These are phyloP conservation scores for Ophiostoma perfectum DNA, from an alignment of 2,329 filamentous ascomycete genomes.

Conservation along the genomic window DNA sequence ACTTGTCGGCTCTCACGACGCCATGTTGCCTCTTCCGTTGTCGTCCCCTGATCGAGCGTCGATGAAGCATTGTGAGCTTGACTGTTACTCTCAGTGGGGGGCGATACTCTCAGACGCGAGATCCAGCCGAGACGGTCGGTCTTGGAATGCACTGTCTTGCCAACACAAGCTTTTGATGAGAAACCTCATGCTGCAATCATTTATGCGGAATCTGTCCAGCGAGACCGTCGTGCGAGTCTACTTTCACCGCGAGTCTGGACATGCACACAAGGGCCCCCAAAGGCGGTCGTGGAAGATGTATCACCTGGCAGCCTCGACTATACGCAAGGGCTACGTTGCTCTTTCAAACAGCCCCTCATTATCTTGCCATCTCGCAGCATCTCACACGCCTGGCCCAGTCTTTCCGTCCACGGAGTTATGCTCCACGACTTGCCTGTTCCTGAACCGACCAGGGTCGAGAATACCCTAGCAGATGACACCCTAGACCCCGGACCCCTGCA, in stretches of 20 bases:
- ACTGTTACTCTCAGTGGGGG: background rate
- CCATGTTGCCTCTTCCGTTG: background rate
- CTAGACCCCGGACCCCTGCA: background rate
- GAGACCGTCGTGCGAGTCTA: background rate
- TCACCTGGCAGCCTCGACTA: background rate
- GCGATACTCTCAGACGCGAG: background rate
- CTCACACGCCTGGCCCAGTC: background rate
- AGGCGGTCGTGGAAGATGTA: background rate
- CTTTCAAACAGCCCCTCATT: background rate
- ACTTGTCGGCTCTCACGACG: background rate
- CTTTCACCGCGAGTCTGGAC: background rate
- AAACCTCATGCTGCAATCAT: background rate
- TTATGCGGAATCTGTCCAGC: background rate
- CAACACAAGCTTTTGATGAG: background rate
- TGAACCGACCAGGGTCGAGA: background rate
- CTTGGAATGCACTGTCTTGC: background rate
- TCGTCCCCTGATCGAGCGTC: background rate
- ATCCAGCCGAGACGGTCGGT: background rate
- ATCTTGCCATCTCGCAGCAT: conserved; percentile 9
- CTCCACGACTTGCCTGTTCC: background rate
- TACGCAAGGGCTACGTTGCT: conserved; percentile 7
- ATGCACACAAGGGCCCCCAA: background rate
- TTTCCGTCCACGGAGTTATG: conserved; percentile 6
- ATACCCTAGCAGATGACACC: no score
- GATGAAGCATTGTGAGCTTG: conserved; percentile 1